These are phyloP conservation scores for Globisporangium heterothallicum DNA, from an alignment of 352 stramenopile species.

Conservation along the genomic window DNA sequence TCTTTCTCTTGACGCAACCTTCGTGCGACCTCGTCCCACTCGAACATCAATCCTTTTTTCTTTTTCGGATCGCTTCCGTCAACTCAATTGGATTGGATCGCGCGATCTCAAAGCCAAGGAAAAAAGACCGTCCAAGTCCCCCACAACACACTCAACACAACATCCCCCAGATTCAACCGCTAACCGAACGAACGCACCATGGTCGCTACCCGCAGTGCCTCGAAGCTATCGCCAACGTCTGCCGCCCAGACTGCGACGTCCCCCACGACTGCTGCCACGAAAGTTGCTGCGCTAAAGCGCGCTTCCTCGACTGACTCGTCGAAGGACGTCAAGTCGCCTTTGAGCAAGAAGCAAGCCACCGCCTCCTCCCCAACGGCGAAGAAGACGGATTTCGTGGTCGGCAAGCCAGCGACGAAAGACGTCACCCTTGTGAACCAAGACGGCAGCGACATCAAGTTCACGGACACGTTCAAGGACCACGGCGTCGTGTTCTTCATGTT, in stretches of 20 bases:
- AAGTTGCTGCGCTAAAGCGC: slow-evolving; percentile 52
- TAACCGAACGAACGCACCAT: slow-evolving; percentile 15
- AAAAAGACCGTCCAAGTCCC: neutral
- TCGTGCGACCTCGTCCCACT: slow-evolving; percentile 4
- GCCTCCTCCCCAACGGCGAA: slow-evolving; percentile 16
- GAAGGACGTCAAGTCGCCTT: slow-evolving; percentile 23
- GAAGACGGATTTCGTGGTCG: slow-evolving; percentile 29
- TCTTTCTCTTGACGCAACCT: slow-evolving; percentile 5
- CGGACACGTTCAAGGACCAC: slow-evolving; percentile 68
- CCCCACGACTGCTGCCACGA: slow-evolving; percentile 25
- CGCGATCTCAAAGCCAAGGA: no score
- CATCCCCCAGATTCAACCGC: neutral
- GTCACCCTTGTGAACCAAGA: slow-evolving; percentile 76
- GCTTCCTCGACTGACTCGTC: slow-evolving; percentile 14
- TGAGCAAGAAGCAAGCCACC: slow-evolving; percentile 42
- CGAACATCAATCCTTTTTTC: slow-evolving; percentile 4
- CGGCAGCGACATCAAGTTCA: slow-evolving; percentile 42
- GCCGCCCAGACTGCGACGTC: neutral
- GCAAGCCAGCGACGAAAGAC: slow-evolving; percentile 46
- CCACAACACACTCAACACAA: neutral
- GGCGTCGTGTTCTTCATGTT: slow-evolving; percentile 90
- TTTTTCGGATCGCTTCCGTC: neutral
- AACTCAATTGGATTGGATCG: slow-evolving; percentile 5
- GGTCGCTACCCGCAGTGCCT: slow-evolving; percentile 49
- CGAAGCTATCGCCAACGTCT: slow-evolving; percentile 12